Evolutionary conservation across 1,284 basidiomycete species (phyloP), one percentile per base, ranked within the genome.

Genomic region (Sanguinoderma infundibulare): DNA sequence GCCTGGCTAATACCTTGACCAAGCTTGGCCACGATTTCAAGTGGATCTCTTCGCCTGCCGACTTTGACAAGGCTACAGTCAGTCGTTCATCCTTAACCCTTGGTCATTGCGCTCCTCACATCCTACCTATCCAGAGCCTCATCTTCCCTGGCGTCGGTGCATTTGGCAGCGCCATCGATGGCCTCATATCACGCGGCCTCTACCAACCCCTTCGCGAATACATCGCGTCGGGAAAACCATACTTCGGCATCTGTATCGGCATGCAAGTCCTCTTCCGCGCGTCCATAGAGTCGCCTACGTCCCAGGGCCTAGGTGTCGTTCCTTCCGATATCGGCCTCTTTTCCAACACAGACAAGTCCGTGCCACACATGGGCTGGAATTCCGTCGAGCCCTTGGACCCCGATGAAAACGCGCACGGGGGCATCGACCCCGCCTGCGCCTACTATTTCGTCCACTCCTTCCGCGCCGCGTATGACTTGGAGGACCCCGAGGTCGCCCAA

Each of bases 351-450:
- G 83, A 87, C 69, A 99, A 98, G 79, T 83, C 92, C 1, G 97
- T 99, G 1, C 98, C 98, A 20, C 97, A 99, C 80, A 99, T 99
- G 81, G 98, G 98, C 55, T 99, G 98, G 98, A 98, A 96, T 75
- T 80, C 85, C 40, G 87, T 87, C 53, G 81, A 90, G 64, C 78
- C 83, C 52, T 71, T 90, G 55, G 78, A 83, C 66, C 69, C 75
- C 14, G 78, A 78, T 54, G 72, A 77, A 70, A 76, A 72, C 64
- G 68, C 78, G 60, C 76, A 77, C 60, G 77, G 80, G 38, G 79
- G 78, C 49, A 71, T 84, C 55, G 75, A 85, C 61, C 76, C 78
- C 20, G 77, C 85, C 22, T 76, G 81, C 14, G 87, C 89, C 72
- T 98, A 95, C 75, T 99, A 99, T 79, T 99, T 97, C 77, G 97